Evolutionary conservation across 176 grass and related monocot species (phyloP).

Genomic region (Triticum monococcum): DNA sequence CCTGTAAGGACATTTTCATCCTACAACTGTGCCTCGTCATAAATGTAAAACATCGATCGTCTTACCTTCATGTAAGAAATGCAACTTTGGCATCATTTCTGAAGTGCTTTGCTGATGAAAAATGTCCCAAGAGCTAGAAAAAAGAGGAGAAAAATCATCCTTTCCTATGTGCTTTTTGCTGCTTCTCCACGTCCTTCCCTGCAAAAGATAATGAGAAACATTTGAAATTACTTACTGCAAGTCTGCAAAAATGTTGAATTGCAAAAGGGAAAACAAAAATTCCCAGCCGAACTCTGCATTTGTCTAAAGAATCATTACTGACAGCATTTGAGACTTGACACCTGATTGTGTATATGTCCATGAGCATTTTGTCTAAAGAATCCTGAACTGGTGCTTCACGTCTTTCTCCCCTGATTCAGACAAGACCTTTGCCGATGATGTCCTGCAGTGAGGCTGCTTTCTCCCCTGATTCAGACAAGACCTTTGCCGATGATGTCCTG

Average conservation of each 20-base stretch:
- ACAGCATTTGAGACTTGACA: conserved; percentile 25
- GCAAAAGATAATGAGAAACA: not conserved
- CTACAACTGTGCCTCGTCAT: not conserved
- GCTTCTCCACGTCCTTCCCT: conserved; percentile 22
- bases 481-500: not conserved
- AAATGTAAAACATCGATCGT: not conserved
- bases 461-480: conserved; percentile 18
- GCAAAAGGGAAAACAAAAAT: not conserved
- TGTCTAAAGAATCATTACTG: not conserved
- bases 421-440: not conserved
- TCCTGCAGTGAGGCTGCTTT: conserved; percentile 45
- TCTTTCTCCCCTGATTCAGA: conserved; percentile 32
- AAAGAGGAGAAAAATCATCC: not conserved
- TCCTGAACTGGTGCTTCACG: conserved; percentile 44
- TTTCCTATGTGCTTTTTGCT: conserved; percentile 9
- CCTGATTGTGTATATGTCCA: conserved; percentile 42
- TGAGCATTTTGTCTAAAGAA: conserved; percentile 54
- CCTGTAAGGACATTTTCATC: not conserved
- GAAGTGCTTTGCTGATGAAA: not conserved
- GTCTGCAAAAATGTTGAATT: not conserved
- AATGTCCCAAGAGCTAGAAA: not conserved
- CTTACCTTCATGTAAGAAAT: not conserved
- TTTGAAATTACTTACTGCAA: not conserved
- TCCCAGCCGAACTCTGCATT: not conserved
- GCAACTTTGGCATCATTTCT: too few species aligned